Evolutionary conservation across 1,139 yeast genomes (phyloP).

Genomic region (Yamadazyma friedrichii): DNA sequence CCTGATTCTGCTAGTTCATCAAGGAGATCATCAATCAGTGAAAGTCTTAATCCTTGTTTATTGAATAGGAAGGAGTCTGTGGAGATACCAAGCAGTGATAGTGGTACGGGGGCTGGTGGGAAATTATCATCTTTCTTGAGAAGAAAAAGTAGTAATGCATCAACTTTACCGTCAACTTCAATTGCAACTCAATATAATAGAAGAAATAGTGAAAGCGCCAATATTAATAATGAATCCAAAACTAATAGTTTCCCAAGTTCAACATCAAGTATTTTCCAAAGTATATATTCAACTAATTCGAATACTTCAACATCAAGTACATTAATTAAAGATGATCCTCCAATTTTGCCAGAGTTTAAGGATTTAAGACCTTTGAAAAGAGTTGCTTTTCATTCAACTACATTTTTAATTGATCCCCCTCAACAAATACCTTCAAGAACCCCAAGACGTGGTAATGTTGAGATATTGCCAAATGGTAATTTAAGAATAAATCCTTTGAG

Average conservation of each 20-base stretch:
- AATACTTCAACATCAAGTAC: slow-evolving; percentile 5
- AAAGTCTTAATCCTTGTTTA: slow-evolving; percentile 10
- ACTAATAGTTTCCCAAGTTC: neutral
- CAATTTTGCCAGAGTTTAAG: slow-evolving; percentile 22
- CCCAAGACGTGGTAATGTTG: slow-evolving; percentile 74
- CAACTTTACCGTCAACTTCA: slow-evolving; percentile 14
- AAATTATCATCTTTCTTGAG: slow-evolving; percentile 28
- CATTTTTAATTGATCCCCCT: slow-evolving; percentile 72
- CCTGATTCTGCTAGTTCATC: slow-evolving; percentile 20
- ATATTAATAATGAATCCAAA: neutral
- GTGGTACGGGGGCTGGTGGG: slow-evolving; percentile 9
- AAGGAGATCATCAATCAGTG: slow-evolving; percentile 19
- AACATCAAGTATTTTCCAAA: neutral
- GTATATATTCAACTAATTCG: neutral
- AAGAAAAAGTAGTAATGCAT: slow-evolving; percentile 19
- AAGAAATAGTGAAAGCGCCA: slow-evolving; percentile 10
- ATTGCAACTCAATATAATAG: slow-evolving; percentile 19
- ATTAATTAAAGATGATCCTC: slow-evolving; percentile 2
- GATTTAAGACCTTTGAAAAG: slow-evolving; percentile 51
- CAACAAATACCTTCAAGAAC: slow-evolving; percentile 65
- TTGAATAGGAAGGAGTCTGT: slow-evolving; percentile 2
- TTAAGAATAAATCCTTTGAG: slow-evolving; percentile 60
- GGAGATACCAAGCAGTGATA: neutral
- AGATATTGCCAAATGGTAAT: slow-evolving; percentile 57
- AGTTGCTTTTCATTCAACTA: slow-evolving; percentile 71